phyloP scores from a whole-genome alignment of 1,139 yeast species.

The Blastobotrys capitulatus region DNA sequence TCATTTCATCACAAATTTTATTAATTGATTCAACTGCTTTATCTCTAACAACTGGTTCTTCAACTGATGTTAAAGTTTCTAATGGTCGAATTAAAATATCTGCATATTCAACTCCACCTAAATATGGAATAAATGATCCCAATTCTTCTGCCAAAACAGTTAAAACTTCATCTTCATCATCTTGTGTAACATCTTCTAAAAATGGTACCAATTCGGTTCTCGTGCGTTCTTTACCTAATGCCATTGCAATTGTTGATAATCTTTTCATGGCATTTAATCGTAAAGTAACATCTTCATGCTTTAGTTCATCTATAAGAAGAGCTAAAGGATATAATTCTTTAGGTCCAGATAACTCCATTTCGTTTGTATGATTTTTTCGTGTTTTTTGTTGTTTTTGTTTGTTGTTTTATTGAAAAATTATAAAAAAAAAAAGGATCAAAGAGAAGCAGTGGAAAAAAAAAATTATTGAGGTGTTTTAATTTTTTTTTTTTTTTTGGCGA shows the following conservation, averaged over 20 bases:
- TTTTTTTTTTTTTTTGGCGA: background rate
- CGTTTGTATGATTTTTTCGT: background rate
- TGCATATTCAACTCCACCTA: constrained; percentile 82
- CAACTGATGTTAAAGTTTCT: constrained; percentile 84
- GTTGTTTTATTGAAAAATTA: too few relatives aligned
- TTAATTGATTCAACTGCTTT: constrained; percentile 87
- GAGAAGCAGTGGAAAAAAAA: background rate
- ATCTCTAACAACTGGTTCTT: constrained; percentile 96
- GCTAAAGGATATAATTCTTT: constrained; percentile 91
- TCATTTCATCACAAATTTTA: constrained; percentile 57
- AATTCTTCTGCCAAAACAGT: constrained; percentile 89
- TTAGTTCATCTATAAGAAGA: constrained; percentile 90
- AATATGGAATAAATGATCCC: constrained; percentile 76
- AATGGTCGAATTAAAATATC: constrained; percentile 78
- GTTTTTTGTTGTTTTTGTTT: too few relatives aligned
- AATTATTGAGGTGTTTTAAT: background rate
- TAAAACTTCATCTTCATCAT: constrained; percentile 97
- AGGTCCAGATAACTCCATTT: constrained; percentile 11
- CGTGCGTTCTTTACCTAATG: constrained; percentile 92
- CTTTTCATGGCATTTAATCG: constrained; percentile 95
- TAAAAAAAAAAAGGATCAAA: background rate
- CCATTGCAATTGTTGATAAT: constrained; percentile 89
- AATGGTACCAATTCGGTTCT: constrained; percentile 86
- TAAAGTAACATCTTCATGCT: constrained; percentile 90
- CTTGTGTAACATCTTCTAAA: constrained; percentile 85